Evolutionary conservation across 2,329 filamentous ascomycete species (phyloP).

Genomic region (Geosmithia putterillii): DNA sequence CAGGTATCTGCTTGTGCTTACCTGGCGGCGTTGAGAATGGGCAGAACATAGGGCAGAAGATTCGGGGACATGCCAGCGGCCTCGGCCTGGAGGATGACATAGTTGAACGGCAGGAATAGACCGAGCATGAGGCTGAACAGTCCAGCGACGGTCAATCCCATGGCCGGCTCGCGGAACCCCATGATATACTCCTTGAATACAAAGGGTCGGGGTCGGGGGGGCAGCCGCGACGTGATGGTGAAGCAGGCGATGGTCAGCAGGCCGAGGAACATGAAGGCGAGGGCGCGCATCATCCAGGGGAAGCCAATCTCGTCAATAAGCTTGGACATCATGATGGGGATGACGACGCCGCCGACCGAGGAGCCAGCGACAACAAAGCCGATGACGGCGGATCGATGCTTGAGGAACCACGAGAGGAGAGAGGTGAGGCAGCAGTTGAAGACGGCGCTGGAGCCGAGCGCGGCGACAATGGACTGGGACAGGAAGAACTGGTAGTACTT

Average conservation of each 20-base stretch:
- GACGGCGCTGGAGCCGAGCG: conserved; percentile 28
- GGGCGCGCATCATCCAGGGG: conserved; percentile 33
- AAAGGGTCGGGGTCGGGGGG: conserved; percentile 32
- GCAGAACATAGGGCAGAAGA: conserved; percentile 32
- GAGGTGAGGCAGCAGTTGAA: conserved; percentile 29
- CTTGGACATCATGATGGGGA: conserved; percentile 48
- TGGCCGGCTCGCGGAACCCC: conserved; percentile 31
- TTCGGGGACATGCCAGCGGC: conserved; percentile 25
- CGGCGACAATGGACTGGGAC: conserved; percentile 24
- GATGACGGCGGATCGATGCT: conserved; percentile 36
- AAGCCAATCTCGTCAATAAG: conserved; percentile 34
- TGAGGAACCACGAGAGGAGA: conserved; percentile 38
- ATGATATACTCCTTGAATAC: conserved; percentile 30
- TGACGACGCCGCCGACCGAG: conserved; percentile 41
- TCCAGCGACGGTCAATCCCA: conserved; percentile 27
- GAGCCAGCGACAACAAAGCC: conserved; percentile 41
- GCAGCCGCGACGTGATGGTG: conserved; percentile 26
- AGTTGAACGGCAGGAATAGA: conserved; percentile 42
- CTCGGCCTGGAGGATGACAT: conserved; percentile 34
- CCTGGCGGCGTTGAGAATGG: conserved; percentile 45
- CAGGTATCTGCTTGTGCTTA: conserved; percentile 10
- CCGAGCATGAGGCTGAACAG: conserved; percentile 44
- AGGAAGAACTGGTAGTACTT: conserved; percentile 33
- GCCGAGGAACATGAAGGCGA: conserved; percentile 31
- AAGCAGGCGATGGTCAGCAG: conserved; percentile 20